Evolutionary conservation across 495 filamentous ascomycete genomes (phyloP).

Genomic region (Aspergillus sclerotiicarbonarius): DNA sequence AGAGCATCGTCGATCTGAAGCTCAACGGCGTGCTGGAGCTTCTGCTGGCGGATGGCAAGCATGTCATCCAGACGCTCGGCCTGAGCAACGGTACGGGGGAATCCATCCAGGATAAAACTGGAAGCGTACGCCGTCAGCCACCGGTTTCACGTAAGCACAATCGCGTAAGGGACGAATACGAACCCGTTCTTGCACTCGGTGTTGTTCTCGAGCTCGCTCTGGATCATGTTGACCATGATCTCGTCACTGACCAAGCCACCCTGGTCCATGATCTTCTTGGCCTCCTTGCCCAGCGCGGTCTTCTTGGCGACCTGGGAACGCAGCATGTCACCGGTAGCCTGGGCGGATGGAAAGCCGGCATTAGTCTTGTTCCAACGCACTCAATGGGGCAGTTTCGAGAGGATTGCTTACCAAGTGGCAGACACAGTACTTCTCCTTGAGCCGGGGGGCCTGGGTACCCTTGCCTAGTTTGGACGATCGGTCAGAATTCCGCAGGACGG

Average conservation of each 20-base stretch:
- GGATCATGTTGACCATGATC: constrained; percentile 99
- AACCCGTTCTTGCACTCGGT: constrained; percentile 91
- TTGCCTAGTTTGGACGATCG: constrained; percentile 64
- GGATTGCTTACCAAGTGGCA: constrained; percentile 81
- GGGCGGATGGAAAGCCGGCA: constrained; percentile 15
- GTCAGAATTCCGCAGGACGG: constrained; percentile 25
- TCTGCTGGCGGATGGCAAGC: constrained; percentile 69
- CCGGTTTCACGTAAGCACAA: constrained; percentile 4
- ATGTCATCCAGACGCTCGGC: constrained; percentile 92
- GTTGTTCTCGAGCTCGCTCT: constrained; percentile 92
- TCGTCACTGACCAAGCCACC: constrained; percentile 97
- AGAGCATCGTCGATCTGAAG: constrained; percentile 94
- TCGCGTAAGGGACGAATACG: constrained; percentile 9
- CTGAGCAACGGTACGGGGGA: constrained; percentile 94
- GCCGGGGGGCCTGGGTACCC: constrained; percentile 95
- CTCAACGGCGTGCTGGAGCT: constrained; percentile 90
- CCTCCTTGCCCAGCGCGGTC: constrained; percentile 89
- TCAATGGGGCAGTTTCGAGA: background rate
- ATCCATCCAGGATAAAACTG: constrained; percentile 98
- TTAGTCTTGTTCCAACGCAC: background rate
- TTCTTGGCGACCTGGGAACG: constrained; percentile 98
- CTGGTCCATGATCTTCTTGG: constrained; percentile 99
- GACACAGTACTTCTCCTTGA: constrained; percentile 94
- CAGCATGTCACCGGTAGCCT: constrained; percentile 99
- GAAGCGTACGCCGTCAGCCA: constrained; percentile 19